Base-by-base conservation (phyloP, 345 rosid genomes). In the Theobroma cacao region DNA sequence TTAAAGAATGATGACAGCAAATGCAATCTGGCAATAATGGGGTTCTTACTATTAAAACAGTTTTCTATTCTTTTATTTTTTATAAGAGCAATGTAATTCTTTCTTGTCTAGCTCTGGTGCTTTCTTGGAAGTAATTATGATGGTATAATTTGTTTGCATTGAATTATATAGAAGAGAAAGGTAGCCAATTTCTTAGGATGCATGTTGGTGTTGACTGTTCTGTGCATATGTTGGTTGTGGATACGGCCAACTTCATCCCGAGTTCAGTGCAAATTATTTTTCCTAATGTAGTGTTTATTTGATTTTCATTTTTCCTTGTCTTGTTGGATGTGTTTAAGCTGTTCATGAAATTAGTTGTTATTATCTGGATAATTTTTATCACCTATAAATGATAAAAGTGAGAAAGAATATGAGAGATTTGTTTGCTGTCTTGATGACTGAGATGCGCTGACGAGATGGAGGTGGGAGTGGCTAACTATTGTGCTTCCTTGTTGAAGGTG, bases 401-500 rank as follows among this genome's bases (percentile, higher is more conserved):
- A 47, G 17, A 18, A 34, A 26, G 41, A 17, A 30, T 30, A 20
- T 31, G 11, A 31, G 45, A 41, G 18, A 31, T 70, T 4, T 50
- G 22, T 50, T 50, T 71, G 30, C 45, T 50, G 75, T 50, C 28
- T 31, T 30, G 18, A 50, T 71, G 18, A 18, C 58, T 70, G 40
- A 2, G 11, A 10, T 70, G 36, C 65, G 30, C 30, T 30, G 36
- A 60, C 20, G 28, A 22, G 24, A 59, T 24, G 68, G 62, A 4
- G 17, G 3, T 41, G 6, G 50, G 58, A 33, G 2, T 67, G 47
- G 62, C 74, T 84, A 71, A 71, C 56, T 3, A 24, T 20, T 73
- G 73, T 79, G 76, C 24, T 71, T 48, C 80, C 77, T 59, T 65
- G 10, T 53, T 56, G 31, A 86, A 97, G 99, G 99, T 97, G 67